Evolutionary conservation across 1,139 yeast species (phyloP).

Genomic region (Saccharomyces hybrid): DNA sequence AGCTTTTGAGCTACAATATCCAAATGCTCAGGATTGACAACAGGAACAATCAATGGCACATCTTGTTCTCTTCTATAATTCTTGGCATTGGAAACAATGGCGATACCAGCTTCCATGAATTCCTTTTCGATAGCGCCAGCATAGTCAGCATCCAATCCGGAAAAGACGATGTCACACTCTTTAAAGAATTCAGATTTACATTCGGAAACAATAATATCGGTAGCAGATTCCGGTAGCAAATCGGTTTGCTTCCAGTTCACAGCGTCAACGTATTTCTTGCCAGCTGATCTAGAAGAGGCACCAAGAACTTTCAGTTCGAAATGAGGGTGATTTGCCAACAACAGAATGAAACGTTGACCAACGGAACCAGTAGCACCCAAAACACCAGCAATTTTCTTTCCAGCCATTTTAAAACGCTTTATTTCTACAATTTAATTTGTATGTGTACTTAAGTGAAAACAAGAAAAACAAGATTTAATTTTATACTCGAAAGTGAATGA

Average conservation of each 20-base stretch:
- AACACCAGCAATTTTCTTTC: constrained; percentile 57
- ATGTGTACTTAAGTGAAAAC: neutral
- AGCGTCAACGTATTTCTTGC: constrained; percentile 76
- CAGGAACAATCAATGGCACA: constrained; percentile 93
- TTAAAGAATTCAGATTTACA: constrained; percentile 71
- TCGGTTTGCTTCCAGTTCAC: constrained; percentile 93
- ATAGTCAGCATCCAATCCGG: constrained; percentile 88
- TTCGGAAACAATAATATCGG: constrained; percentile 58
- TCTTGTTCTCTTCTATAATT: constrained; percentile 83
- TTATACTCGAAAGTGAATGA: neutral
- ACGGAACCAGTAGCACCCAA: constrained; percentile 98
- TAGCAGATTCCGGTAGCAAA: constrained; percentile 63
- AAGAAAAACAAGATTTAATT: neutral
- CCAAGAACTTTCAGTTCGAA: constrained; percentile 82
- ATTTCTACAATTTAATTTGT: neutral
- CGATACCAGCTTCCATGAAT: constrained; percentile 73
- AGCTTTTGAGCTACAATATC: constrained; percentile 62
- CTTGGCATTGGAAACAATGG: constrained; percentile 89
- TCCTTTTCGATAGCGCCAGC: constrained; percentile 91
- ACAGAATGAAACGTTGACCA: constrained; percentile 89
- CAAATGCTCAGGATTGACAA: constrained; percentile 90
- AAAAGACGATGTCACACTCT: constrained; percentile 89
- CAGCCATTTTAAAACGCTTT: constrained; percentile 3
- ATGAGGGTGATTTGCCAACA: constrained; percentile 81
- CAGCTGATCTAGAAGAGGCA: constrained; percentile 92